Conservation (phyloP, 768 basidiomycete species). For the Pilatotrama ljubarskyi region DNA sequence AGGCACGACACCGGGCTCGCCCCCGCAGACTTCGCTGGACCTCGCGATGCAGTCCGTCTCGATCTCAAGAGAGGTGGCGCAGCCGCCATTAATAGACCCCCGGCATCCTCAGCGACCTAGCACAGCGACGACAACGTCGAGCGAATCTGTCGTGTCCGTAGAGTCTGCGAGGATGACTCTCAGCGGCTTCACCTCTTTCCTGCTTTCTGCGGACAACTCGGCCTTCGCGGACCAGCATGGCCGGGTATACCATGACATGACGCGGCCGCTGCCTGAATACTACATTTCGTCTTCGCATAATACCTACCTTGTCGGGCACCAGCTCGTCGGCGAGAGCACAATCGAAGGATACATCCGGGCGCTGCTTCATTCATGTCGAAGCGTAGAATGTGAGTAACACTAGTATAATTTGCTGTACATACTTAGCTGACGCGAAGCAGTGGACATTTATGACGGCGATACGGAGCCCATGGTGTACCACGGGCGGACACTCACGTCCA, state of each 20-base stretch:
- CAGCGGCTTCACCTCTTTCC: conserved; percentile 75
- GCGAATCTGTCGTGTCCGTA: conserved; percentile 5
- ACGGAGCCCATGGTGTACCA: conserved; percentile 84
- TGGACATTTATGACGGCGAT: conserved; percentile 92
- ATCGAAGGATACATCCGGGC: conserved; percentile 94
- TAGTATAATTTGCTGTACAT: background rate
- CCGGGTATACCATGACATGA: conserved; percentile 81
- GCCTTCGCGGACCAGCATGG: conserved; percentile 53
- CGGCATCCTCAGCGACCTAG: background rate
- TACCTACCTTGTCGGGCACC: conserved; percentile 85
- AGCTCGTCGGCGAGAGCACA: conserved; percentile 85
- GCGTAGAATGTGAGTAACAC: conserved; percentile 76
- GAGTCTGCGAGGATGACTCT: conserved; percentile 43
- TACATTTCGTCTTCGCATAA: conserved; percentile 91
- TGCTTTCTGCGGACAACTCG: conserved; percentile 78
- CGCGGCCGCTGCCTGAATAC: conserved; percentile 82
- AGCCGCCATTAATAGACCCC: background rate
- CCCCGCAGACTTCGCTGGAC: conserved; percentile 31
- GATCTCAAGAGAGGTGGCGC: background rate
- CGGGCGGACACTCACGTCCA: conserved; percentile 84
- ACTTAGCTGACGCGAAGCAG: conserved; percentile 42
- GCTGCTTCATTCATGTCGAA: conserved; percentile 85
- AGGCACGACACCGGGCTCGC: conserved; percentile 19
- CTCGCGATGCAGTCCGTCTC: conserved; percentile 26
- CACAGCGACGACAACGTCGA: background rate